phyloP scores from a whole-genome alignment of 345 rosid genomes.

The Eucalyptus tenuipes region DNA sequence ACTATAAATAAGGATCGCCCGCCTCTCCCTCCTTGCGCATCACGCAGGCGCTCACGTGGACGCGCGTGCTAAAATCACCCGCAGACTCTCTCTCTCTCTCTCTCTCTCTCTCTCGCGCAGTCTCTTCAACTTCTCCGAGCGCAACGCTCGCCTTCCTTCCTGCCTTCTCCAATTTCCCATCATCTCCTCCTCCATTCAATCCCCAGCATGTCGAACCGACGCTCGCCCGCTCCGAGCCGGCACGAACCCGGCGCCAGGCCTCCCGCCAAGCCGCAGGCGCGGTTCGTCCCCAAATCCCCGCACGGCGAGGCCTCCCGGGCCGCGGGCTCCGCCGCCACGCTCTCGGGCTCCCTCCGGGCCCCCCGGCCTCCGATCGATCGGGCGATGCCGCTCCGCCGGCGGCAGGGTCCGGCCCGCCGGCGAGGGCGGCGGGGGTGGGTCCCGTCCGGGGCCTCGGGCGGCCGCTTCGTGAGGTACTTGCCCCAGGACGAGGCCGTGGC shows the following conservation, averaged over 20 bases:
- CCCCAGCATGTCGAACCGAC: constrained; percentile 45
- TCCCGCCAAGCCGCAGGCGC: constrained; percentile 19
- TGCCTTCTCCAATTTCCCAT: not conserved
- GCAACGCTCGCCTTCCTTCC: not conserved
- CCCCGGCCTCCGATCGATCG: constrained; percentile 2
- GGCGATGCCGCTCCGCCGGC: not conserved
- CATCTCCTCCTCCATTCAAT: not conserved
- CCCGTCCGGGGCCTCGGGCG: constrained; percentile 18
- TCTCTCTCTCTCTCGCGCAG: not conserved
- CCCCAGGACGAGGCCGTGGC: constrained; percentile 98
- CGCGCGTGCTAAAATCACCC: not conserved
- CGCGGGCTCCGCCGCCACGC: constrained; percentile 19
- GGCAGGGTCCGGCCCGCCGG: constrained; percentile 34
- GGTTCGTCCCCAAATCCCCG: constrained; percentile 35
- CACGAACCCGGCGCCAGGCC: constrained; percentile 10
- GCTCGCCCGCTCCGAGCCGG: constrained; percentile 7
- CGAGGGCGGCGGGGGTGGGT: constrained; percentile 29
- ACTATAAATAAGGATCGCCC: not conserved
- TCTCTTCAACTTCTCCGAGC: not conserved
- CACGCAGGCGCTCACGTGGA: not conserved
- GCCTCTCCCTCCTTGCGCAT: not conserved
- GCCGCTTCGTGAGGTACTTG: constrained; percentile 69
- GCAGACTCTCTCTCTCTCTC: not conserved
- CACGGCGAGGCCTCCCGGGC: not conserved
- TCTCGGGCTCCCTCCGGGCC: constrained; percentile 54